Evolutionary conservation across 441 rosid species (phyloP), one percentile per base, ranked within the genome.

Genomic region (Gossypium schwendimanii): DNA sequence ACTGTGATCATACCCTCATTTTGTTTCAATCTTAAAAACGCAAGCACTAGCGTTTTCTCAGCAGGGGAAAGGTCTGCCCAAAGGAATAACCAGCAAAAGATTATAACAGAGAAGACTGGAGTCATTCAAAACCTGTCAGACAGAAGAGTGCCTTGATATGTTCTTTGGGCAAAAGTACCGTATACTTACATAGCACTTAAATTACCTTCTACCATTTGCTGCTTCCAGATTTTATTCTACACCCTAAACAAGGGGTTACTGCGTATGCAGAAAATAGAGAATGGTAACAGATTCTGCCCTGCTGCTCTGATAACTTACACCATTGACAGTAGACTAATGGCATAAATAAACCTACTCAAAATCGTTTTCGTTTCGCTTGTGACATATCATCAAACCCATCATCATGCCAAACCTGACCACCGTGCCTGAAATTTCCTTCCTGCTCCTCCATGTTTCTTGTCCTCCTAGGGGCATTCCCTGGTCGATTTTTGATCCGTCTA

Each of bases 401-500:
- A 57, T 50, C 86, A 71, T 76, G 84, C 83, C 87, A 79, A 47
- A 74, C 72, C 73, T 82, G 82, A 61, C 84, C 83, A 77, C 81
- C 7, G 1, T 9, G 66, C 66, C 66, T 62, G 66, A 62, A 62
- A 62, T 62, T 62, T 62, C 47, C 66, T 62, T 88, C 91, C 73
- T 85, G 88, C 75, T 85, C 94, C 63, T 82, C 93, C 36, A 86
- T 75, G 74, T 71, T 81, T 76, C 87, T 81, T 36, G 75, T 77
- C 81, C 90, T 88, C 81, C 87, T 84, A 79, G 84, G 84, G 66
- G 78, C 83, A 86, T 81, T 82, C 70, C 86, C 92, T 62, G 88
- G 79, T 23, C 84, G 81, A 53, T 77, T 87, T 80, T 85, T 87
- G 53, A 82, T 79, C 76, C 83, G 79, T 60, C 93, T 82, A 52